Evolutionary conservation across 257 asterid genomes (phyloP).

Genomic region (Capsicum chinense): DNA sequence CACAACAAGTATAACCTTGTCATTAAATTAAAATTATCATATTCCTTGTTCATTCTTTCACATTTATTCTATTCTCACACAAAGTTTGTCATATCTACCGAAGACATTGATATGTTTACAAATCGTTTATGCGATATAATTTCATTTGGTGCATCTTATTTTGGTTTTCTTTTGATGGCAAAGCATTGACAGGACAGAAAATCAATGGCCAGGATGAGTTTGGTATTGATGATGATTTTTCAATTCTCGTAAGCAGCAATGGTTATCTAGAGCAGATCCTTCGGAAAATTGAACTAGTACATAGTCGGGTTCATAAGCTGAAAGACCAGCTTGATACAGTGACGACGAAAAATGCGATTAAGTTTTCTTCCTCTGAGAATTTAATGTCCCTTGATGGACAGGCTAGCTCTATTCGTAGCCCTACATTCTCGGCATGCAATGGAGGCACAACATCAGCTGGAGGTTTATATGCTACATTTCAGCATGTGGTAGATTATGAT

Average conservation of each 20-base stretch:
- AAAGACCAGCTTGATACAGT: constrained; percentile 66
- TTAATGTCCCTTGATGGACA: constrained; percentile 65
- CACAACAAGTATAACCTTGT: background rate
- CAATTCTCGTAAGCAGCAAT: constrained; percentile 52
- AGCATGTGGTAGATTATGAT: constrained; percentile 28
- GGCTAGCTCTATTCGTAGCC: constrained; percentile 67
- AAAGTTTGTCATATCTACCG: background rate
- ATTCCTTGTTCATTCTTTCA: background rate
- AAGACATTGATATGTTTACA: background rate
- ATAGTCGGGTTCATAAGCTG: constrained; percentile 68
- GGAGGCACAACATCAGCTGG: constrained; percentile 33
- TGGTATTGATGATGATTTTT: constrained; percentile 49
- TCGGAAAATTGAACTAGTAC: constrained; percentile 65
- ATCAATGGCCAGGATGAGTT: constrained; percentile 52
- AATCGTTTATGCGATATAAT: background rate
- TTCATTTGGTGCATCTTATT: background rate
- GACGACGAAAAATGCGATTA: constrained; percentile 60
- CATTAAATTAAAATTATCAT: background rate
- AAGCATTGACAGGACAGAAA: constrained; percentile 52
- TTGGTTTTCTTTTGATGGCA: constrained; percentile 26
- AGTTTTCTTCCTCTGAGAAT: constrained; percentile 91
- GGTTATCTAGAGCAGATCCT: constrained; percentile 63
- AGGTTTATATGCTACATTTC: constrained; percentile 28
- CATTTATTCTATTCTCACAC: background rate
- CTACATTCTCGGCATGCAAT: constrained; percentile 51